These are phyloP conservation scores for Xylariaceae sp. DNA, from an alignment of 2,329 filamentous ascomycete species.

Conservation along the genomic window DNA sequence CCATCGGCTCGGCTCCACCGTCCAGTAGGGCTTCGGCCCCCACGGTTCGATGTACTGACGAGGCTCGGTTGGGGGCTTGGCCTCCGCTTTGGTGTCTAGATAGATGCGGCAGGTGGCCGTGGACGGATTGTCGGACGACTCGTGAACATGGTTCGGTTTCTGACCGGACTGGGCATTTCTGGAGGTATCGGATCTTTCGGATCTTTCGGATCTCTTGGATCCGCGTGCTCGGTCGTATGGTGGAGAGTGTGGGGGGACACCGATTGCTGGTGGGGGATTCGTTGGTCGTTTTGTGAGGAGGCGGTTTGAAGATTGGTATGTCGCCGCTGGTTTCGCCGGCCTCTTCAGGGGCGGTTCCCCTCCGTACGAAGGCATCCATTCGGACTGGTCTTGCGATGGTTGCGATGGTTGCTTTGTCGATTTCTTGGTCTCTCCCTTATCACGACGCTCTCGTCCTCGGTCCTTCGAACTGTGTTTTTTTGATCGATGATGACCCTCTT, in stretches of 20 bases:
- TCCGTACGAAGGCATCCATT: constrained; percentile 5
- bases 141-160: not conserved
- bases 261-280: constrained; percentile 7
- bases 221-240: not conserved
- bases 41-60: not conserved
- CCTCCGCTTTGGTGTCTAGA: not conserved
- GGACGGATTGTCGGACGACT: not conserved
- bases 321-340: constrained; percentile 9
- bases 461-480: not conserved
- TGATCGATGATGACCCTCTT: not conserved
- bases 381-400: not conserved
- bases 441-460: not conserved
- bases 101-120: not conserved
- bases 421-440: not conserved
- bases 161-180: not conserved
- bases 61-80: not conserved
- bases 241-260: constrained; percentile 4
- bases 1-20: not conserved
- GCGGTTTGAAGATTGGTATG: constrained; percentile 2
- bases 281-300: not conserved
- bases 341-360: constrained; percentile 5
- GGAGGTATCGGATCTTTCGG: not conserved
- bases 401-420: not conserved
- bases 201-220: not conserved
- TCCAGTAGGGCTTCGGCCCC: not conserved